Evolutionary conservation across 441 rosid genomes (phyloP), one percentile per base, ranked within the genome.

Genomic region (Populus trichocarpa): DNA sequence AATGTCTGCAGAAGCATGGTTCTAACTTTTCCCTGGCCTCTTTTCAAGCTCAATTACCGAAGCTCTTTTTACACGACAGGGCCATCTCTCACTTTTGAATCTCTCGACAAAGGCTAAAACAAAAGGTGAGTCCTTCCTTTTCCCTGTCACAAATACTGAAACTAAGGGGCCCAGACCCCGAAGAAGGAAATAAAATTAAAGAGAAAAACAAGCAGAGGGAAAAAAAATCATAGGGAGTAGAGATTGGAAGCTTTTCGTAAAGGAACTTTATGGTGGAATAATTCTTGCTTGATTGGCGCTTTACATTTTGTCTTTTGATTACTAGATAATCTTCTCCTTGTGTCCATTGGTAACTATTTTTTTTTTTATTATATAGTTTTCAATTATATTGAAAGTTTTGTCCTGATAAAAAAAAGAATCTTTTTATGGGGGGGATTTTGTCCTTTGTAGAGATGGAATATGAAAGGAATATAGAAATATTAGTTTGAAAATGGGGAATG

Each of bases 1-100:
- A 50, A 53, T 6, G 22, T 6, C 2, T 53, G 61, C 61, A 53
- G 61, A 53, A 63, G 74, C 82, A 78, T 76, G 64, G 74, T 80
- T 71, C 32, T 18, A 69, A 25, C 75, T 35, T 78, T 80, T 83
- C 61, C 16, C 23, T 50, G 22, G 0, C 33, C 28, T 70, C 69
- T 73, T 81, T 77, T 14, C 53, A 71, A 65, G 81, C 77, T 74
- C 85, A 80, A 76, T 84, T 84, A 80, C 83, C 86, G 70, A 85
- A 65, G 75, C 57, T 50, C 20, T 16, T 30, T 69, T 46, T 22
- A 65, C 77, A 30, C 42, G 4, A 73, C n/a, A 16, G 0, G 14
- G 36, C 2, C 8, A 32, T 18, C 68, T 57, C 32, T 16, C n/a
- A 16, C 8, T 20, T 53, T 53, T 35, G 18, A 30, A 16, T 63